phyloP scores from a whole-genome alignment of 805 yeast species.

The Candida nemodendra region DNA sequence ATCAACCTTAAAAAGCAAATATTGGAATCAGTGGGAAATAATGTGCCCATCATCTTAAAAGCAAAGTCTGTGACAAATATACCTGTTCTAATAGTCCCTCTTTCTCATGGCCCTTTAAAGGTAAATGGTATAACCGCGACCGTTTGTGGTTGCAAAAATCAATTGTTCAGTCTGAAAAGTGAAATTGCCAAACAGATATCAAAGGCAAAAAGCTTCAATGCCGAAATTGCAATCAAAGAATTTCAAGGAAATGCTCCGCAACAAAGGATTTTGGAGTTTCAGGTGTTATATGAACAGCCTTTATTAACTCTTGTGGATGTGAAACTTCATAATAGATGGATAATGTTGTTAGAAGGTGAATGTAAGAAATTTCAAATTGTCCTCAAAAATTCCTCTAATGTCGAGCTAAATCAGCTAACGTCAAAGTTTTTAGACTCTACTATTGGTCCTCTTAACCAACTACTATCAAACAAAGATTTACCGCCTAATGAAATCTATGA shows the following conservation, averaged over 20 bases:
- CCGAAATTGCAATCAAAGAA: conserved; percentile 3
- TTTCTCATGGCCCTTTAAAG: conserved; percentile 44
- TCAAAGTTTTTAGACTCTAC: conserved; percentile 75
- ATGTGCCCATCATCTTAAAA: conserved; percentile 31
- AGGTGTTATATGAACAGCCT: conserved; percentile 53
- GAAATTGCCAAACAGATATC: not conserved
- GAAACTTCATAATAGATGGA: conserved; percentile 60
- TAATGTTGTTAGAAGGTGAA: conserved; percentile 82
- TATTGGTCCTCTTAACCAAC: conserved; percentile 57
- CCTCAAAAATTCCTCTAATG: conserved; percentile 58
- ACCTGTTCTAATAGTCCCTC: conserved; percentile 47
- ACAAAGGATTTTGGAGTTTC: conserved; percentile 12
- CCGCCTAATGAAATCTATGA: conserved; percentile 70
- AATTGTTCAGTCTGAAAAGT: conserved; percentile 34
- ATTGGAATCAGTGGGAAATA: conserved; percentile 13
- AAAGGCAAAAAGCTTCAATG: conserved; percentile 9
- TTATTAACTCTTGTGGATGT: conserved; percentile 49
- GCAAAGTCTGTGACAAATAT: conserved; percentile 39
- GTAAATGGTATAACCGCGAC: conserved; percentile 52
- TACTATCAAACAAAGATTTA: conserved; percentile 43
- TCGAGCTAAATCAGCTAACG: conserved; percentile 53
- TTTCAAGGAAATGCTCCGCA: not conserved
- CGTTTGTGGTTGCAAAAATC: conserved; percentile 49
- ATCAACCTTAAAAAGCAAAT: conserved; percentile 18
- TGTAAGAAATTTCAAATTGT: conserved; percentile 46